Conservation (phyloP, 2,329 filamentous ascomycete species). For the Fusarium xylarioides region DNA sequence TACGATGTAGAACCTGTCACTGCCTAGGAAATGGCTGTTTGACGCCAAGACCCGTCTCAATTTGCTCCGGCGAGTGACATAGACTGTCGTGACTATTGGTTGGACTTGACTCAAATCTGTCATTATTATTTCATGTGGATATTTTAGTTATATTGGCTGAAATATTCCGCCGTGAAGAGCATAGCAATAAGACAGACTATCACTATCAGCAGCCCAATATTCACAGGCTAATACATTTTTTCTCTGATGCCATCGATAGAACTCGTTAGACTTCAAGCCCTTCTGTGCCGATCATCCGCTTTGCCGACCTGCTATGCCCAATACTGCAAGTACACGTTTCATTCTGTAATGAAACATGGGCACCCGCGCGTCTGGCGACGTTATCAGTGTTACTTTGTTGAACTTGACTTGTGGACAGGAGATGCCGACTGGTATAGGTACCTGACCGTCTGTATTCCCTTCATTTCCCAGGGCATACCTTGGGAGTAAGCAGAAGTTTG, state of each 20-base stretch:
- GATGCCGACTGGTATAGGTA: not conserved
- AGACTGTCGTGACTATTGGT: conserved; percentile 11
- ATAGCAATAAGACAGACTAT: not conserved
- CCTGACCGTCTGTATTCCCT: not conserved
- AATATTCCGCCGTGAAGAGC: not conserved
- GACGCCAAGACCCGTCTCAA: not conserved
- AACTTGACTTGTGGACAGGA: not conserved
- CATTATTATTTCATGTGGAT: conserved; percentile 3
- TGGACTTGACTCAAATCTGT: not conserved
- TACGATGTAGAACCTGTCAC: conserved; percentile 21
- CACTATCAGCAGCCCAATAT: not conserved
- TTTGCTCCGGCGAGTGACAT: conserved; percentile 14
- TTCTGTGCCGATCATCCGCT: conserved; percentile 36
- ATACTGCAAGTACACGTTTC: conserved; percentile 26
- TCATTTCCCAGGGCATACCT: not conserved
- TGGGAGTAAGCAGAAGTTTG: not conserved
- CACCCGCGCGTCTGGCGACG: not conserved
- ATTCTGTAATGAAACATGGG: conserved; percentile 20
- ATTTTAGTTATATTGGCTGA: not conserved
- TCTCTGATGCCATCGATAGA: not conserved
- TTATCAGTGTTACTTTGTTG: conserved; percentile 4
- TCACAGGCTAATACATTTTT: not conserved
- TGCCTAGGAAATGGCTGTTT: not conserved
- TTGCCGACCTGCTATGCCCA: conserved; percentile 27
- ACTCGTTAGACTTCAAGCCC: not conserved